Evolutionary conservation across 345 rosid genomes (phyloP).

Genomic region (Cardamine chenopodiifolia): DNA sequence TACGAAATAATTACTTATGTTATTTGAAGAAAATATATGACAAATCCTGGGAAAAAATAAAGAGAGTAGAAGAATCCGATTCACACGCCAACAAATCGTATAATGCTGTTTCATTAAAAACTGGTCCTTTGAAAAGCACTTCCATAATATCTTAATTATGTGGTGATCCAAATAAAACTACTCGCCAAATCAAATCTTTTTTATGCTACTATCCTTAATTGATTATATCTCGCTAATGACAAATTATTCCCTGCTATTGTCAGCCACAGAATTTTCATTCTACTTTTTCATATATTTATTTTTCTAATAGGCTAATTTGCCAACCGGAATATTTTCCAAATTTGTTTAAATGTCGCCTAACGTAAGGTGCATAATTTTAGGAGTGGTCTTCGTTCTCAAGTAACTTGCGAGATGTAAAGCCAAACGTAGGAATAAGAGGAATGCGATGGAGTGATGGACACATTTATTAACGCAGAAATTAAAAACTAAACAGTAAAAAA

Average conservation of each 20-base stretch:
- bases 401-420: background rate
- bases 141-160: background rate
- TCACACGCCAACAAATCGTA: constrained; percentile 19
- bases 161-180: background rate
- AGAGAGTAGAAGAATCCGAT: constrained; percentile 10
- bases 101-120: background rate
- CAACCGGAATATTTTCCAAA: background rate
- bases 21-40: background rate
- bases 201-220: background rate
- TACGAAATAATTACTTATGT: background rate
- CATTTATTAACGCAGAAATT: background rate
- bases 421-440: background rate
- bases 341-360: constrained; percentile 5
- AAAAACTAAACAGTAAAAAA: background rate
- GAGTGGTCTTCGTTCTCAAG: constrained; percentile 4
- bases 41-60: background rate
- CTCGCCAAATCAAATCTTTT: background rate
- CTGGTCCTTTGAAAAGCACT: constrained; percentile 6
- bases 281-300: background rate
- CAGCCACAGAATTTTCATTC: background rate
- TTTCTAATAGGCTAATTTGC: background rate
- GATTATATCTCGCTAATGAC: background rate
- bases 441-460: background rate
- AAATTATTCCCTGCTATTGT: background rate
- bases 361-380: background rate